phyloP scores from a whole-genome alignment of 2,329 filamentous ascomycete species.

The Aureobasidium pullulans region DNA sequence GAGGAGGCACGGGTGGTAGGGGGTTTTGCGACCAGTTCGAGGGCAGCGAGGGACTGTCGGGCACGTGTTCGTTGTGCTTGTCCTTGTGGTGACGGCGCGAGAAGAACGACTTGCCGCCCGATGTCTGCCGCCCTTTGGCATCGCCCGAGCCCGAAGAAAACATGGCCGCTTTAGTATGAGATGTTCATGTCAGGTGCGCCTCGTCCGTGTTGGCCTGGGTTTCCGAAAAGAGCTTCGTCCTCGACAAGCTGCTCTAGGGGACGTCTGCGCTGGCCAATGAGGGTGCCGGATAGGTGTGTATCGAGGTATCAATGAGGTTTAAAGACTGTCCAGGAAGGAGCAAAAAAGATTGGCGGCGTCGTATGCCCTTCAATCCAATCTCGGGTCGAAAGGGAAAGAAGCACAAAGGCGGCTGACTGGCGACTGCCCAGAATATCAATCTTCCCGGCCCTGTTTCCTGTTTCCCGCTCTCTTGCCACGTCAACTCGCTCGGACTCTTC shows the following conservation, averaged over 20 bases:
- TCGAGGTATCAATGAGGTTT: conserved; percentile 2
- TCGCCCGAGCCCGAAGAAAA: conserved; percentile 43
- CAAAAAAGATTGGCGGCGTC: conserved; percentile 10
- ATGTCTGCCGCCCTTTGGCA: conserved; percentile 77
- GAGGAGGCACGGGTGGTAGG: conserved; percentile 56
- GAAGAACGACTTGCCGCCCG: conserved; percentile 77
- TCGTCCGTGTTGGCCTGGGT: background rate
- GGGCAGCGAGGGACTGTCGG: conserved; percentile 47
- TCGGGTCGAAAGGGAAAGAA: conserved; percentile 11
- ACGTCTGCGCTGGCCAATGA: background rate
- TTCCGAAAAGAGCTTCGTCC: conserved; percentile 3
- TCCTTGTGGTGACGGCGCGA: conserved; percentile 69
- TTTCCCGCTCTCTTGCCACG: background rate
- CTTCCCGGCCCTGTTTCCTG: background rate
- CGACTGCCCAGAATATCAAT: background rate
- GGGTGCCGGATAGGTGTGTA: background rate
- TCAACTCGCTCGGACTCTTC: background rate
- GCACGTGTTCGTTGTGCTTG: conserved; percentile 48
- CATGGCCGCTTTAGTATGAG: conserved; percentile 20
- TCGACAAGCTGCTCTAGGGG: background rate
- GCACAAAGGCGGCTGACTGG: conserved; percentile 9
- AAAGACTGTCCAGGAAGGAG: background rate
- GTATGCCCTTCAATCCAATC: conserved; percentile 9
- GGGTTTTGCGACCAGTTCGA: conserved; percentile 45
- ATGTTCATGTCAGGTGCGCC: conserved; percentile 9